phyloP scores from a whole-genome alignment of 208 protist genomes.

The Trypanosomatidae sp. region DNA sequence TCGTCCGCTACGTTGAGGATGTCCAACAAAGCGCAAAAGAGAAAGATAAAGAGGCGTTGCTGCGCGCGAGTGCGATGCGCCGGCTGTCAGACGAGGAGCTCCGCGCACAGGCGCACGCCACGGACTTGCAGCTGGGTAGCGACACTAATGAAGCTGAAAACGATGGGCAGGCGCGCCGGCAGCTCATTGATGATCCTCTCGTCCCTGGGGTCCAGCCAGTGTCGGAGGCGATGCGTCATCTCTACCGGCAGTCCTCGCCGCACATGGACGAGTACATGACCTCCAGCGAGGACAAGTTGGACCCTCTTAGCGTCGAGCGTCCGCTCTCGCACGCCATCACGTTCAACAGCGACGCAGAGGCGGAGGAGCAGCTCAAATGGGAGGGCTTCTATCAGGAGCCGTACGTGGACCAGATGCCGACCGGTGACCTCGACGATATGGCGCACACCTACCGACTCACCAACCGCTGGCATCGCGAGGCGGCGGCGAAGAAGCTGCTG shows the following conservation, averaged over 20 bases:
- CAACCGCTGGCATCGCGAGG: slow-evolving; percentile 91
- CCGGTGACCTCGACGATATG: slow-evolving; percentile 82
- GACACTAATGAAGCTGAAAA: not conserved
- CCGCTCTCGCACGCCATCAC: slow-evolving; percentile 79
- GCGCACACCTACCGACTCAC: slow-evolving; percentile 78
- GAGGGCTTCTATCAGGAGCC: slow-evolving; percentile 89
- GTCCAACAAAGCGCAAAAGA: slow-evolving; percentile 78
- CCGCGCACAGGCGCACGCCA: slow-evolving; percentile 40
- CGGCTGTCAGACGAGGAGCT: slow-evolving; percentile 44
- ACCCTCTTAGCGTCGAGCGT: slow-evolving; percentile 80
- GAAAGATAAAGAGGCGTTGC: slow-evolving; percentile 49
- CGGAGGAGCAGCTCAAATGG: slow-evolving; percentile 86
- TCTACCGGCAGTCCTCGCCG: slow-evolving; percentile 62
- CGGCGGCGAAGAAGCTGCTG: slow-evolving; percentile 85
- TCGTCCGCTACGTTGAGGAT: slow-evolving; percentile 87
- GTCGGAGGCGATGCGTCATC: slow-evolving; percentile 34
- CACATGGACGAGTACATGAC: slow-evolving; percentile 88
- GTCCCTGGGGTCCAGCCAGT: slow-evolving; percentile 23
- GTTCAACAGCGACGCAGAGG: slow-evolving; percentile 89
- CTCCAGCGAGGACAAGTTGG: slow-evolving; percentile 56
- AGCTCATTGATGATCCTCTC: slow-evolving; percentile 12
- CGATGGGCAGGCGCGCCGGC: slow-evolving; percentile 8
- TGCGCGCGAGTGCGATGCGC: slow-evolving; percentile 60
- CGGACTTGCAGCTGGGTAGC: slow-evolving; percentile 55
- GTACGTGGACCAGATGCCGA: slow-evolving; percentile 82